Evolutionary conservation across 2,329 filamentous ascomycete genomes (phyloP).

Genomic region (Alternaria ventricosa): DNA sequence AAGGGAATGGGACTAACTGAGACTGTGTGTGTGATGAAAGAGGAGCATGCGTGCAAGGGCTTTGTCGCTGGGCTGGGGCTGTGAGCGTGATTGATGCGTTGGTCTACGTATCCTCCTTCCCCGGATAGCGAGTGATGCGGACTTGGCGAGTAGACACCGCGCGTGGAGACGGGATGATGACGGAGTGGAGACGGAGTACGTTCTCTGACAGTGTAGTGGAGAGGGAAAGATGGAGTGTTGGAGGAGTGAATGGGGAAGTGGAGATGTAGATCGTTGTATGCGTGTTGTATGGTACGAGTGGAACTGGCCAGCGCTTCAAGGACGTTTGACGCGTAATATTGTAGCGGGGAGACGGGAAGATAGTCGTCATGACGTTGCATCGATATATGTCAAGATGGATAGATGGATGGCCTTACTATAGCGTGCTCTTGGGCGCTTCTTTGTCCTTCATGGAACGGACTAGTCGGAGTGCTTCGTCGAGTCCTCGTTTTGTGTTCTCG

Average conservation of each 20-base stretch:
- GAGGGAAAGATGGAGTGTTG: background rate
- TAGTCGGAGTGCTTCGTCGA: slow-evolving; percentile 38
- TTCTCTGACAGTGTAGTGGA: background rate
- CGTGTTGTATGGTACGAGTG: background rate
- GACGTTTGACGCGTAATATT: background rate
- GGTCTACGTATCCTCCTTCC: background rate
- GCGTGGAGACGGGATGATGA: background rate
- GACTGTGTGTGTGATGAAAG: background rate
- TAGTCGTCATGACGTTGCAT: background rate
- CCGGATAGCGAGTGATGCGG: background rate
- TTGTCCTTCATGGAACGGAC: slow-evolving; percentile 36
- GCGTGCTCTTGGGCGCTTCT: slow-evolving; percentile 29
- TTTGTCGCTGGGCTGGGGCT: background rate
- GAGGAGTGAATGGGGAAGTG: background rate
- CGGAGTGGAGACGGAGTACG: background rate
- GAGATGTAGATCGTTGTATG: background rate
- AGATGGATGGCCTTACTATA: slow-evolving; percentile 12
- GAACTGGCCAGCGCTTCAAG: background rate
- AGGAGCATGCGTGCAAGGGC: background rate
- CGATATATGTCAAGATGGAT: too few species aligned
- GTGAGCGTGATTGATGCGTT: background rate
- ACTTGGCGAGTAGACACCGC: background rate
- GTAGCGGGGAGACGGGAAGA: background rate
- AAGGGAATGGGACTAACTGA: background rate
- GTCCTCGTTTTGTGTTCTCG: slow-evolving; percentile 39